phyloP scores from a whole-genome alignment of 345 rosid genomes.

The Orychophragmus violaceus region DNA sequence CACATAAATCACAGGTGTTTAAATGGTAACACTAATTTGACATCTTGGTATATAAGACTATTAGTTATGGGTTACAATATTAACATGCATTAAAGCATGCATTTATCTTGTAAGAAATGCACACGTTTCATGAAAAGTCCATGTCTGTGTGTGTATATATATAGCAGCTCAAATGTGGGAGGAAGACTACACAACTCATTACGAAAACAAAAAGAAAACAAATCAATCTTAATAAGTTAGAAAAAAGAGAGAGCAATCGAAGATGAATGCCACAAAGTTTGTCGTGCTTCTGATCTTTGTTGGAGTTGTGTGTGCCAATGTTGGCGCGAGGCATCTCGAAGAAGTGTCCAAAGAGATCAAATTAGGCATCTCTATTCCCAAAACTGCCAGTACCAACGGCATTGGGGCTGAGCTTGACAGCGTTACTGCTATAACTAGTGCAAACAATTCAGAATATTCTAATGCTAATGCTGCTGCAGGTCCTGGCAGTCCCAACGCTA shows the following conservation, averaged over 20 bases:
- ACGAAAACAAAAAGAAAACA: neutral
- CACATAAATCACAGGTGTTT: no score
- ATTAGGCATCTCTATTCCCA: neutral
- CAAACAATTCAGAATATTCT: neutral
- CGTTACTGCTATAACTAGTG: neutral
- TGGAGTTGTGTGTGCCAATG: constrained; percentile 6
- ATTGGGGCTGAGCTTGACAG: neutral
- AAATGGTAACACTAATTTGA: no score
- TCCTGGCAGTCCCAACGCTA: neutral
- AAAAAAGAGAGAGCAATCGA: neutral
- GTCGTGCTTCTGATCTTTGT: neutral
- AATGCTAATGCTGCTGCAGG: neutral
- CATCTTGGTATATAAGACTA: no score
- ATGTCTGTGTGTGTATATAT: neutral
- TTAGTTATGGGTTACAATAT: neutral
- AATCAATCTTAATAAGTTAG: neutral
- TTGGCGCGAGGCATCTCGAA: neutral
- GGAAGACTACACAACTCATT: neutral
- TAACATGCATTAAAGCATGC: neutral
- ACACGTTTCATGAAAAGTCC: neutral
- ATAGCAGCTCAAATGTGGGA: neutral
- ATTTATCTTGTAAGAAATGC: neutral
- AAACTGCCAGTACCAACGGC: neutral
- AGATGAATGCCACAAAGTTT: constrained; percentile 5
- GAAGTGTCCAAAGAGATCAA: neutral